phyloP scores from a whole-genome alignment of 768 basidiomycete species.

The Punctularia strigosozonata region DNA sequence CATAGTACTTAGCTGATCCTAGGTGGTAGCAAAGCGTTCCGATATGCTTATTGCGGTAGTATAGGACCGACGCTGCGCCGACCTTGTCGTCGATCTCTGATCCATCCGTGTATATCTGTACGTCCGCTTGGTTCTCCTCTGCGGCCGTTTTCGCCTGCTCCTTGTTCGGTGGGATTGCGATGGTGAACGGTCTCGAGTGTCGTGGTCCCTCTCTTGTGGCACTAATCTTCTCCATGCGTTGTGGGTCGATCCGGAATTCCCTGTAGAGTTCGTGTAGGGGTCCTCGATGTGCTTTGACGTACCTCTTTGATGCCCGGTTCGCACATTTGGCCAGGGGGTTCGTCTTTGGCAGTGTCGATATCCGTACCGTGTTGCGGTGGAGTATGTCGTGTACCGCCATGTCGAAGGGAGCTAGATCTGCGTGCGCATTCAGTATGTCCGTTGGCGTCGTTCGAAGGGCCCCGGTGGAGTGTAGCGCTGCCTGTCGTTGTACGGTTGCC shows the following conservation, averaged over 20 bases:
- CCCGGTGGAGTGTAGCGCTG: conserved; percentile 8
- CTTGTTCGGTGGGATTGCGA: neutral
- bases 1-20: too few species aligned
- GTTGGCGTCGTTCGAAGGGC: conserved; percentile 7
- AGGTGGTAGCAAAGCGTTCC: too few species aligned
- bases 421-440: conserved; percentile 6
- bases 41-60: neutral
- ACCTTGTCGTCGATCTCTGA: conserved; percentile 8
- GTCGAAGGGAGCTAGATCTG: conserved; percentile 5
- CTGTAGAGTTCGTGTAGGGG: conserved; percentile 9
- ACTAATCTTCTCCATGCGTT: conserved; percentile 5
- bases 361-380: conserved; percentile 1
- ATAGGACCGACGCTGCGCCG: conserved; percentile 8
- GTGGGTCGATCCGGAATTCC: neutral
- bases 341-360: conserved; percentile 4
- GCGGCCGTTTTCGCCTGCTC: neutral
- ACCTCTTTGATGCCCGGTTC: neutral
- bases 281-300: neutral
- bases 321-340: conserved; percentile 4
- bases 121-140: neutral
- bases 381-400: neutral
- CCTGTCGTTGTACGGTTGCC: conserved; percentile 14
- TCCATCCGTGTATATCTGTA: conserved; percentile 10
- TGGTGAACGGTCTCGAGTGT: neutral
- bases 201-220: neutral